phyloP scores from a whole-genome alignment of 352 stramenopile species.

The Plasmopara viticola region DNA sequence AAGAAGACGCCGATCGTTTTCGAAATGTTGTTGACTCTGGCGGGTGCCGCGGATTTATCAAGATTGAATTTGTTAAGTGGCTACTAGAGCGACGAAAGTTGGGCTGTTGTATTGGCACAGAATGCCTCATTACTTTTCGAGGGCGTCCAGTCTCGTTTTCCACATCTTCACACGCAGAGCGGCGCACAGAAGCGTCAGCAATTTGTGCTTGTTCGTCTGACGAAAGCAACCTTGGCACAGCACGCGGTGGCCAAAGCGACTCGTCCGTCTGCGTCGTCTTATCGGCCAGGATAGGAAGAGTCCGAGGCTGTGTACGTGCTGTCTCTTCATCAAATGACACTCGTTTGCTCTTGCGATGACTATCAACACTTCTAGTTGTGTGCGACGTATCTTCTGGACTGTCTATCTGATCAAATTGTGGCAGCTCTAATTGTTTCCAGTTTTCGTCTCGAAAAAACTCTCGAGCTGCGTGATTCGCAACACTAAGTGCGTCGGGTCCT shows the following conservation, averaged over 20 bases:
- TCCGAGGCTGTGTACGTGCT: slow-evolving; percentile 13
- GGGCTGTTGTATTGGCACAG: slow-evolving; percentile 4
- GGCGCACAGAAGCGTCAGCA: slow-evolving; percentile 2
- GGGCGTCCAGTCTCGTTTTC: slow-evolving; percentile 12
- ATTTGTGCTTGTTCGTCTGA: slow-evolving; percentile 1
- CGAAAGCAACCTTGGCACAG: background rate
- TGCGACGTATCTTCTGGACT: background rate
- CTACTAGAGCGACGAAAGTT: slow-evolving; percentile 14
- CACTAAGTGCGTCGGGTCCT: no score
- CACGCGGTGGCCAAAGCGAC: slow-evolving; percentile 5
- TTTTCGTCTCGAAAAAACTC: no score
- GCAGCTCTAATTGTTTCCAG: no score
- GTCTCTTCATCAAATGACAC: slow-evolving; percentile 22
- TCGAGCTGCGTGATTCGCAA: no score
- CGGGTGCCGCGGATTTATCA: slow-evolving; percentile 43
- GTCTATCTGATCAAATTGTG: background rate
- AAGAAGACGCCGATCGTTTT: slow-evolving; percentile 35
- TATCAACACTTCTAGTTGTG: no score
- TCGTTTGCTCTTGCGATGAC: background rate
- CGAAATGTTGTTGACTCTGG: slow-evolving; percentile 35
- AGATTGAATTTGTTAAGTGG: slow-evolving; percentile 38
- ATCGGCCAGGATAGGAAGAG: slow-evolving; percentile 23
- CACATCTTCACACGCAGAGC: slow-evolving; percentile 4
- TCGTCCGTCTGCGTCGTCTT: slow-evolving; percentile 35
- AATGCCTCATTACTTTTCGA: slow-evolving; percentile 11